A percentile compares a stretch with the other conserved stretches of the same genome.
These are phyloP conservation scores for Erysiphe neolycopersici DNA, from an alignment of 2,329 filamentous ascomycete genomes.

Conservation along the genomic window DNA sequence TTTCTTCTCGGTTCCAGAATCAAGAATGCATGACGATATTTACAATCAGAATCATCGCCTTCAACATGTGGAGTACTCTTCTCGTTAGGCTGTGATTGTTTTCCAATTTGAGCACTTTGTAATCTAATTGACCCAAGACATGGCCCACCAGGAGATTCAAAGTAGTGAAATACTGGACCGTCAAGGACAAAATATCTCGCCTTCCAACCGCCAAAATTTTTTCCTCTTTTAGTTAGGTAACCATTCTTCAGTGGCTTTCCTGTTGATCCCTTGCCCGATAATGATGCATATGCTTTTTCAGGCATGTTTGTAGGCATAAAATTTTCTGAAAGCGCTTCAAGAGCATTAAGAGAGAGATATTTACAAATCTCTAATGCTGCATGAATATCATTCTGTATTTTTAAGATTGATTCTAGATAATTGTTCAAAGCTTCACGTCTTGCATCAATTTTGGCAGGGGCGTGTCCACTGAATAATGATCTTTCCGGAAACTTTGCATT, in stretches of 20 bases:
- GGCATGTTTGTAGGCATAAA: slow-evolving; percentile 15
- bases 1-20: slow-evolving; percentile 92
- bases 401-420: slow-evolving; percentile 66
- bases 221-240: slow-evolving; percentile 86
- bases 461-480: slow-evolving; percentile 69
- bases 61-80: slow-evolving; percentile 28
- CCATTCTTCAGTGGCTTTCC: slow-evolving; percentile 53
- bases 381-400: slow-evolving; percentile 52
- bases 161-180: slow-evolving; percentile 58
- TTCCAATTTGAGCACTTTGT: slow-evolving; percentile 73
- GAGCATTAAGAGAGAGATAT: slow-evolving; percentile 47
- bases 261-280: slow-evolving; percentile 25
- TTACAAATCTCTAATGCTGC: slow-evolving; percentile 62
- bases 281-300: slow-evolving; percentile 16
- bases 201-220: slow-evolving; percentile 99
- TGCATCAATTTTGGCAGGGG: slow-evolving; percentile 78
- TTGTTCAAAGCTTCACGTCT: slow-evolving; percentile 53
- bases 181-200: slow-evolving; percentile 47
- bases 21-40: slow-evolving; percentile 89
- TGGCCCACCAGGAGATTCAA: slow-evolving; percentile 67
- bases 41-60: slow-evolving; percentile 61
- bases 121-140: slow-evolving; percentile 88
- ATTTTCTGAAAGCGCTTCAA: slow-evolving; percentile 36
- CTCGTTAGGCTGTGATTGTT: slow-evolving; percentile 40
- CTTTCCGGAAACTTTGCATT: slow-evolving; percentile 58